Percentiles rank a stretch among this genome's conserved stretches.
phyloP scores from a whole-genome alignment of 2,329 filamentous ascomycete genomes.

The Colletotrichum karsti region DNA sequence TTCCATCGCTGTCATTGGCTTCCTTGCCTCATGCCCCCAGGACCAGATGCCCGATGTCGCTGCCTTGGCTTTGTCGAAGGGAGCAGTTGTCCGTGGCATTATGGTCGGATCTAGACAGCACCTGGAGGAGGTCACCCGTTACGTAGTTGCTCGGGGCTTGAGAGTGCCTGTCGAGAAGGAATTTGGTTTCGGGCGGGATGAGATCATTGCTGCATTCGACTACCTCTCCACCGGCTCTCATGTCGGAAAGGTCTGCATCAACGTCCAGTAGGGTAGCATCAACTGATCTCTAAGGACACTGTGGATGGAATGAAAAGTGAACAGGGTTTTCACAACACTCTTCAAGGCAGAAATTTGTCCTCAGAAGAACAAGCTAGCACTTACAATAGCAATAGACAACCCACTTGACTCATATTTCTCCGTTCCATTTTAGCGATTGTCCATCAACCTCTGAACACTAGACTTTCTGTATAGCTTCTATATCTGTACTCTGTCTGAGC shows the following conservation, averaged over 20 bases:
- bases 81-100: conserved; percentile 43
- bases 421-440: too few relatives aligned
- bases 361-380: too few relatives aligned
- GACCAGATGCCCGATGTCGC: conserved; percentile 41
- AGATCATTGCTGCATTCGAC: conserved; percentile 29
- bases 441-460: too few relatives aligned
- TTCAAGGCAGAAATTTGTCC: too few relatives aligned
- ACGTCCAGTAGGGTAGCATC: neutral
- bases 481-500: too few relatives aligned
- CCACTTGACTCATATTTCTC: too few relatives aligned
- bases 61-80: conserved; percentile 37
- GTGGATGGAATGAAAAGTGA: too few relatives aligned
- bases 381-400: too few relatives aligned
- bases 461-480: too few relatives aligned
- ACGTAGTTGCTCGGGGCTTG: conserved; percentile 36
- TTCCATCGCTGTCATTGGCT: conserved; percentile 54
- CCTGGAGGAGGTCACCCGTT: conserved; percentile 42
- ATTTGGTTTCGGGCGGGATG: conserved; percentile 40
- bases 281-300: neutral
- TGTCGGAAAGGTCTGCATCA: conserved; percentile 46
- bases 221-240: conserved; percentile 34
- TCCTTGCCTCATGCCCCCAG: conserved; percentile 35
- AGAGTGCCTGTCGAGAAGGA: conserved; percentile 42
- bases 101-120: conserved; percentile 42
- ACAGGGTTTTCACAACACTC: too few relatives aligned